phyloP scores from a whole-genome alignment of 2,329 filamentous ascomycete species.

The Penicillium sp. region DNA sequence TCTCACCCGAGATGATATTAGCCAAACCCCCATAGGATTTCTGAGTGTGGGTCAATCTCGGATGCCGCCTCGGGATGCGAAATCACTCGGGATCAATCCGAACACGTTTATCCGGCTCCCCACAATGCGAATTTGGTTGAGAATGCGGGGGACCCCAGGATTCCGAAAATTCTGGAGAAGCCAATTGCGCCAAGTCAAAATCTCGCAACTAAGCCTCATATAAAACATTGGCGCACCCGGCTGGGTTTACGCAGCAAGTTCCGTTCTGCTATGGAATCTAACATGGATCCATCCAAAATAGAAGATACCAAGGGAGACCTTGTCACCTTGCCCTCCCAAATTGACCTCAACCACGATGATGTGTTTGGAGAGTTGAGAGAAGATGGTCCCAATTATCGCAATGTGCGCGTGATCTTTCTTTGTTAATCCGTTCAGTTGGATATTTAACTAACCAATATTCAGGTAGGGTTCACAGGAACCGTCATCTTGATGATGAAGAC shows the following conservation, averaged over 20 bases:
- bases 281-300: background rate
- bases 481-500: background rate
- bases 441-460: background rate
- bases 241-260: background rate
- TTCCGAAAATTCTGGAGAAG: background rate
- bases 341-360: background rate
- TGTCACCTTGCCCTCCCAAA: background rate
- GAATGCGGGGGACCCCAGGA: background rate
- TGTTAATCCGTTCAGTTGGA: background rate
- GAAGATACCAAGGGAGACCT: background rate
- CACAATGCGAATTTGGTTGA: background rate
- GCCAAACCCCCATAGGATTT: background rate
- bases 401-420: background rate
- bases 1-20: background rate
- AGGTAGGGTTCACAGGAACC: background rate
- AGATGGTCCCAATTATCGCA: background rate
- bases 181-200: background rate
- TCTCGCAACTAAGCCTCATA: background rate
- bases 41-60: background rate
- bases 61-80: background rate
- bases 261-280: background rate
- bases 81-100: background rate
- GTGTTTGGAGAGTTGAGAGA: background rate
- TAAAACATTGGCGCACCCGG: background rate
- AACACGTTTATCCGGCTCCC: background rate